These are phyloP conservation scores for Leucoagaricus sp. DNA, from an alignment of 1,284 basidiomycete species.

Conservation along the genomic window DNA sequence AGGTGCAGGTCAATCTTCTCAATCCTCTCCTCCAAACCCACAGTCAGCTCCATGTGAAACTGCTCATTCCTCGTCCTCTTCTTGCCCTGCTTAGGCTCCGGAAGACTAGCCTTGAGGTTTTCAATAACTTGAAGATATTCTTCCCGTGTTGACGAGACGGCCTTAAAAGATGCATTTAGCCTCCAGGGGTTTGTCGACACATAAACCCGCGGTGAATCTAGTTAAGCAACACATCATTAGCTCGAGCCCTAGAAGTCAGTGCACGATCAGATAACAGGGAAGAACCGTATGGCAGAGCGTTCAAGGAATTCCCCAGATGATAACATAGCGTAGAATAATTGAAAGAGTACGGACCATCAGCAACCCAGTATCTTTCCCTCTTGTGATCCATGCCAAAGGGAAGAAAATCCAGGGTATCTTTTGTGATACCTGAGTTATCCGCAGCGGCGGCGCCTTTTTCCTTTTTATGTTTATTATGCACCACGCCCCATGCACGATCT, in stretches of 20 bases:
- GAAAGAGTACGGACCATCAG: slow-evolving; percentile 74
- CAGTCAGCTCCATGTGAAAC: slow-evolving; percentile 61
- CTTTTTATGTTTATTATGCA: slow-evolving; percentile 81
- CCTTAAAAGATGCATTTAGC: slow-evolving; percentile 70
- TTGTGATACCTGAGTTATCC: slow-evolving; percentile 56
- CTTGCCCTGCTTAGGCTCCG: slow-evolving; percentile 48
- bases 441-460: slow-evolving; percentile 57
- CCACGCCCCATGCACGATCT: slow-evolving; percentile 82
- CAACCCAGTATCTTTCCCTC: slow-evolving; percentile 77
- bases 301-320: neutral
- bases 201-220: slow-evolving; percentile 80
- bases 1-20: slow-evolving; percentile 68
- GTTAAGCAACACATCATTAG: slow-evolving; percentile 28
- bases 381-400: slow-evolving; percentile 74
- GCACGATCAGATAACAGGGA: slow-evolving; percentile 18
- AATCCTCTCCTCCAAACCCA: slow-evolving; percentile 59
- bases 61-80: slow-evolving; percentile 56
- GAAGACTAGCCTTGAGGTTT: slow-evolving; percentile 53
- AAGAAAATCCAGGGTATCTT: slow-evolving; percentile 58
- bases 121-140: slow-evolving; percentile 68
- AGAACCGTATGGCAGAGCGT: neutral
- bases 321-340: slow-evolving; percentile 29
- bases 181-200: slow-evolving; percentile 86
- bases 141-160: slow-evolving; percentile 65
- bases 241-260: slow-evolving; percentile 23